phyloP scores from a whole-genome alignment of 495 filamentous ascomycete genomes.

The Endocarpon pusillum region DNA sequence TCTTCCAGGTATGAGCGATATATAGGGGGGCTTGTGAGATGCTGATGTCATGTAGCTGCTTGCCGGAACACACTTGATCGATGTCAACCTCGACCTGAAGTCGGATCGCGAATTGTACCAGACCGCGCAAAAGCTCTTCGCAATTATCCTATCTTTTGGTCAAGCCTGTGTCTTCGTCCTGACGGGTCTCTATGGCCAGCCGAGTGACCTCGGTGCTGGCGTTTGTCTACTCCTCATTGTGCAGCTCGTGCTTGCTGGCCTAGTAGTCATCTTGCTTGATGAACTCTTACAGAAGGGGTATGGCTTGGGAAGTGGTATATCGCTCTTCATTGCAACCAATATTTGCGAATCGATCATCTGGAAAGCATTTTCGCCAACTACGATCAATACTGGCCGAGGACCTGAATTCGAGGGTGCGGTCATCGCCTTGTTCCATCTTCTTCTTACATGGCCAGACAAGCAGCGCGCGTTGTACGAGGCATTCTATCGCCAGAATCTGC shows the following conservation, averaged over 20 bases:
- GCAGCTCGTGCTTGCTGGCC: constrained; percentile 87
- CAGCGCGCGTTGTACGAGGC: constrained; percentile 90
- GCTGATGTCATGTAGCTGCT: constrained; percentile 42
- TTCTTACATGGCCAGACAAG: constrained; percentile 98
- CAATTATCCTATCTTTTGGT: constrained; percentile 91
- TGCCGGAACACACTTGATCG: constrained; percentile 97
- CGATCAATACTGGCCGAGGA: constrained; percentile 97
- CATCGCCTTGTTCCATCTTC: constrained; percentile 93
- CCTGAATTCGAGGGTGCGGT: constrained; percentile 99
- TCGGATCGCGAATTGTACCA: constrained; percentile 99
- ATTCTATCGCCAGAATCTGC: constrained; percentile 98
- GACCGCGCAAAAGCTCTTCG: constrained; percentile 98
- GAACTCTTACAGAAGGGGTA: constrained; percentile 99
- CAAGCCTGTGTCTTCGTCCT: constrained; percentile 94
- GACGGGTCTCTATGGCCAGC: constrained; percentile 93
- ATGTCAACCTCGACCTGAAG: constrained; percentile 98
- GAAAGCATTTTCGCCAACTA: constrained; percentile 98
- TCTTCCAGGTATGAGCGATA: constrained; percentile 61
- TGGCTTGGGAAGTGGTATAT: constrained; percentile 94
- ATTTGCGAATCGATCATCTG: constrained; percentile 99
- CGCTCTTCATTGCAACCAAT: constrained; percentile 99
- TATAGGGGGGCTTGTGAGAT: neutral
- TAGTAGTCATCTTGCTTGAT: constrained; percentile 97
- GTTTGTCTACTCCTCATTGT: constrained; percentile 95
- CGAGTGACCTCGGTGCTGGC: constrained; percentile 88